Conservation (phyloP, 306 rosid species). For the Alnus rubra region DNA sequence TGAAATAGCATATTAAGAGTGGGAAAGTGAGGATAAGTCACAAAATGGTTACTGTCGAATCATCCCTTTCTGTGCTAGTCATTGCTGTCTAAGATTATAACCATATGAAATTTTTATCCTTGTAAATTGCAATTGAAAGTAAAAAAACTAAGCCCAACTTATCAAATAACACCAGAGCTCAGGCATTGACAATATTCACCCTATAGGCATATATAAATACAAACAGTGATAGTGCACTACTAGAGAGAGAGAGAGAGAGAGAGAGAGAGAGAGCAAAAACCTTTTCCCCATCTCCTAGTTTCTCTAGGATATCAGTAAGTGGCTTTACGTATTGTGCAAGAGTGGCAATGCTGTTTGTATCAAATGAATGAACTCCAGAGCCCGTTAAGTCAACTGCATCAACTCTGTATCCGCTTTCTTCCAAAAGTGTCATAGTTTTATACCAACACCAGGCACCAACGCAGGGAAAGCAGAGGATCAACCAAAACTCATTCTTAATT, state of each 20-base stretch:
- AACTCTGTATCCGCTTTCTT: constrained; percentile 80
- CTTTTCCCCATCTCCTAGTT: constrained; percentile 75
- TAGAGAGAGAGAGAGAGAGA: constrained; percentile 5
- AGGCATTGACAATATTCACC: neutral
- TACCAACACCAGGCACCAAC: constrained; percentile 99
- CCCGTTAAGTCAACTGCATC: constrained; percentile 90
- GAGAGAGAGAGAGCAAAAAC: constrained; percentile 30
- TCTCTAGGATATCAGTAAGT: constrained; percentile 69
- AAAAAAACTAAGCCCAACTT: neutral
- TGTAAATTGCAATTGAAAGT: neutral
- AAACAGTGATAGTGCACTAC: neutral
- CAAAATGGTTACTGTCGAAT: neutral
- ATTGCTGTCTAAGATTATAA: neutral
- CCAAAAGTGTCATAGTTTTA: constrained; percentile 89
- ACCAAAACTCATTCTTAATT: neutral
- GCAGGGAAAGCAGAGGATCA: neutral
- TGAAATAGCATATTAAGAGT: neutral
- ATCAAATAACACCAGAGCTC: neutral
- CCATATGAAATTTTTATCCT: neutral
- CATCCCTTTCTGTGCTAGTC: neutral
- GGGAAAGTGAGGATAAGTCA: neutral
- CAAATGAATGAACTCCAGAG: constrained; percentile 82
- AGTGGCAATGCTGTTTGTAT: constrained; percentile 66
- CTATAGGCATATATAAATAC: neutral
- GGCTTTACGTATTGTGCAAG: constrained; percentile 89